These are phyloP conservation scores for Apiotrichum gracile DNA, from an alignment of 1,284 basidiomycete genomes.

Conservation along the genomic window DNA sequence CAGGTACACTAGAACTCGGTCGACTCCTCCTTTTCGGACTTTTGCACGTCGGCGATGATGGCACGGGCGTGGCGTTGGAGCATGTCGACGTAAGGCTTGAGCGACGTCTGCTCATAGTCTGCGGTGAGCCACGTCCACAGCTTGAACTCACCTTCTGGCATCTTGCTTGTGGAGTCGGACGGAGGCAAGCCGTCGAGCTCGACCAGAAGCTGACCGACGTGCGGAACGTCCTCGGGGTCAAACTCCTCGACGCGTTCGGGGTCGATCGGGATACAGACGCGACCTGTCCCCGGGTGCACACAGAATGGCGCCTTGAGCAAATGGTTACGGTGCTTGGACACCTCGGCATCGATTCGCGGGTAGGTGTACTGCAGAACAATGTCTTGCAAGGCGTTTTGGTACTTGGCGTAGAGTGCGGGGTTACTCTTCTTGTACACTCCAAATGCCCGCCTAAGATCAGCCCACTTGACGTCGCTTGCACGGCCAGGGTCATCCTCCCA, in stretches of 20 bases:
- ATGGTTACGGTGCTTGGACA: conserved; percentile 96
- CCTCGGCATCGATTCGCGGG: conserved; percentile 92
- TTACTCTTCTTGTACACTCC: background rate
- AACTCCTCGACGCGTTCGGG: conserved; percentile 72
- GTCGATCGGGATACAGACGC: conserved; percentile 91
- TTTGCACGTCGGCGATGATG: conserved; percentile 47
- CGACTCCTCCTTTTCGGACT: conserved; percentile 24
- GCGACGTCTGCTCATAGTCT: conserved; percentile 53
- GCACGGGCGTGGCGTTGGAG: conserved; percentile 64
- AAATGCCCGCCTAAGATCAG: conserved; percentile 52
- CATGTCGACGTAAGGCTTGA: conserved; percentile 86
- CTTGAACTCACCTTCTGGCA: conserved; percentile 4
- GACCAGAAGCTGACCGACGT: conserved; percentile 69
- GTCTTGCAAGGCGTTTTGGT: conserved; percentile 62
- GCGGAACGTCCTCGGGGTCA: conserved; percentile 79
- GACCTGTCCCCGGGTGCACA: conserved; percentile 87
- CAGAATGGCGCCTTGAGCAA: conserved; percentile 97
- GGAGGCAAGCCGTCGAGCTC: conserved; percentile 56
- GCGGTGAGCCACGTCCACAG: background rate
- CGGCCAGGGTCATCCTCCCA: conserved; percentile 60
- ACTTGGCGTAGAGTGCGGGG: conserved; percentile 19
- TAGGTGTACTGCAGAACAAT: conserved; percentile 93
- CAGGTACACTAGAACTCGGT: conserved; percentile 27
- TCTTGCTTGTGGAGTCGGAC: conserved; percentile 5
- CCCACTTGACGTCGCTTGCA: conserved; percentile 66